Evolutionary conservation across 768 basidiomycete species (phyloP), one percentile per base, ranked within the genome.

Genomic region (Panaeolus papilionaceus): DNA sequence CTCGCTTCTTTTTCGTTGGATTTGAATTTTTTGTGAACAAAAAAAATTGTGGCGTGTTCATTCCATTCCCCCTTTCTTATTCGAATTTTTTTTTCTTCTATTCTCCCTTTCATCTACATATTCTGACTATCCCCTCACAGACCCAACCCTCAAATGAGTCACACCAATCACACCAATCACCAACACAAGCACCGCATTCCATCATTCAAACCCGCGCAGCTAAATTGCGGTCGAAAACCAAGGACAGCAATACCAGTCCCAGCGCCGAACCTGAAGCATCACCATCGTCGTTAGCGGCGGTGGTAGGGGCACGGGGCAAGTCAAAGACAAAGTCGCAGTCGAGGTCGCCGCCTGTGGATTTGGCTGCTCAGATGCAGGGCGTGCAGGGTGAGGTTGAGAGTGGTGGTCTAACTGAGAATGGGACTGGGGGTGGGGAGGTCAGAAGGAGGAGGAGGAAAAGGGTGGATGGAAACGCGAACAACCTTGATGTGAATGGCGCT

Each of bases 401-500:
- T 47, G 45, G 45, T 23, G 23, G 23, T 23, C 23, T 23, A 23
- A 23, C 23, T 23, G 23, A 23, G 3, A n/a, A 1, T n/a, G 20
- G 12, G 8, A 47, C 45, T 0, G 18, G 2, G 45, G 20, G 45
- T n/a, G 45, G 18, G 14, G n/a, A 3, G 12, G 45, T 47, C 0
- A 20, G 20, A 33, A 58, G 54, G 54, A 58, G 54, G 54, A 58
- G 28, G 14, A 58, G 33, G 54, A 58, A 58, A 28, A 16, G 14
- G 26, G 28, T 33, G 3, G 54, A 16, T 58, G 26, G 4, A 3
- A 28, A 4, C 37, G 54, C 14, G 12, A 42, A 42, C 9, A 42
- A 42, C 9, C 4, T 42, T 42, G 40, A 42, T 45, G 45, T 45
- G n/a, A 49, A 49, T 49, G 47, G 47, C 2, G 47, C 20, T 6